Conservation (phyloP, 768 basidiomycete genomes). For the Fibroporia radiculosa region DNA sequence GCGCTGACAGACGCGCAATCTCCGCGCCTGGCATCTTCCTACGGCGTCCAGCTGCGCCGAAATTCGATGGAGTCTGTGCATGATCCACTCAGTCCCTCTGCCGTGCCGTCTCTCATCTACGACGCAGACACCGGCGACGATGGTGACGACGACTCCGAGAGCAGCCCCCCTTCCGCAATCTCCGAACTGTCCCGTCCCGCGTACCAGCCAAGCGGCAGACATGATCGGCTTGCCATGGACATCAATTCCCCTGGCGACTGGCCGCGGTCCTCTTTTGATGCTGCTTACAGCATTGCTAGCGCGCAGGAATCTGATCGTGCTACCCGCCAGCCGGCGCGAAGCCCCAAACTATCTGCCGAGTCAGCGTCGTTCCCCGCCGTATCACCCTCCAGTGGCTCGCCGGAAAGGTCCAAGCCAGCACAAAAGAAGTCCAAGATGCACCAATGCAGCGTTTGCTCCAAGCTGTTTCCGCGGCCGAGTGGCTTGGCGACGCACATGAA, state of each 20-base stretch:
- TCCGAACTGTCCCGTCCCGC: slow-evolving; percentile 18
- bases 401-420: slow-evolving; percentile 10
- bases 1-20: slow-evolving; percentile 12
- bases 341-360: slow-evolving; percentile 11
- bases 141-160: slow-evolving; percentile 24
- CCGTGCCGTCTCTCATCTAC: slow-evolving; percentile 21
- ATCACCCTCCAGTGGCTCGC: not conserved
- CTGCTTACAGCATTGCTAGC: slow-evolving; percentile 2
- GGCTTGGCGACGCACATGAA: slow-evolving; percentile 49
- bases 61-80: slow-evolving; percentile 15
- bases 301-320: slow-evolving; percentile 1
- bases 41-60: slow-evolving; percentile 13
- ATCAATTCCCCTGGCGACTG: slow-evolving; percentile 1
- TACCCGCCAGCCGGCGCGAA: slow-evolving; percentile 2
- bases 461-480: slow-evolving; percentile 43
- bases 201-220: slow-evolving; percentile 10
- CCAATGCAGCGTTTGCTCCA: slow-evolving; percentile 35
- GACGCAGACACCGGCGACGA: slow-evolving; percentile 19
- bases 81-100: slow-evolving; percentile 22
- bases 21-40: slow-evolving; percentile 10
- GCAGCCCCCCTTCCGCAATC: slow-evolving; percentile 20
- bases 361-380: slow-evolving; percentile 9
- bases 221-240: slow-evolving; percentile 5
- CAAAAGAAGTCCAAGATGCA: slow-evolving; percentile 43
- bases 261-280: slow-evolving; percentile 5